Percentiles rank a stretch among this genome's conserved stretches.
These are phyloP conservation scores for Linnemannia hyalina DNA, from an alignment of 192 early-diverging fungal genomes.

Conservation along the genomic window DNA sequence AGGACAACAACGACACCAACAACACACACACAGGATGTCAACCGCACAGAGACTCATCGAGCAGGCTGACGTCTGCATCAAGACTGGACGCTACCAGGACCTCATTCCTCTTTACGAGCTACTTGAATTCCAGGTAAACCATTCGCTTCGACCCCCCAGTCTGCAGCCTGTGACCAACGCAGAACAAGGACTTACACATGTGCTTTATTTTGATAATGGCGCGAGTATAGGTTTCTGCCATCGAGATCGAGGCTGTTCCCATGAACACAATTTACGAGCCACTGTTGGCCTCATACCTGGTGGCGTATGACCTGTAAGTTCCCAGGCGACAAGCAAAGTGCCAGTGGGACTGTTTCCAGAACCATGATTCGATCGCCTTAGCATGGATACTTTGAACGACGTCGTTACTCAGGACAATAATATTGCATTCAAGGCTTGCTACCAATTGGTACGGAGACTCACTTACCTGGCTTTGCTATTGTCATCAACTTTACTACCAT, in stretches of 20 bases:
- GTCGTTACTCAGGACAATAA: not conserved
- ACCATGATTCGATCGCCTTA: not conserved
- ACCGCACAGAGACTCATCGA: conserved; percentile 27
- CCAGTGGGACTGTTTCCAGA: not conserved
- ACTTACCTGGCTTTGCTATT: not conserved
- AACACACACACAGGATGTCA: conserved; percentile 10
- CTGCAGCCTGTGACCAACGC: not conserved
- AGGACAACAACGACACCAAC: not conserved
- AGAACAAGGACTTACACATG: not conserved
- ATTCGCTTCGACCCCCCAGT: not conserved
- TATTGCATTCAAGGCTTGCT: not conserved
- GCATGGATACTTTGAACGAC: not conserved
- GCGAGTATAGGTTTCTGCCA: conserved; percentile 33
- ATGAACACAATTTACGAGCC: conserved; percentile 51
- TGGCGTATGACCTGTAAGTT: conserved; percentile 51
- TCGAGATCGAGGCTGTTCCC: conserved; percentile 50
- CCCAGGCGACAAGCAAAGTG: not conserved
- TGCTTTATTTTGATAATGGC: too few relatives aligned
- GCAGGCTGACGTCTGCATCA: conserved; percentile 39
- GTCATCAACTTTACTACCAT: not conserved
- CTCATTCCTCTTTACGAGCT: conserved; percentile 55
- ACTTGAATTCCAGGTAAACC: conserved; percentile 47
- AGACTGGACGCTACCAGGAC: conserved; percentile 48
- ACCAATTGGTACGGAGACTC: not conserved
- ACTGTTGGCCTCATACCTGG: conserved; percentile 38